Base-by-base conservation (phyloP, 139 green algal genomes). In the Axilococcus clingmanii region DNA sequence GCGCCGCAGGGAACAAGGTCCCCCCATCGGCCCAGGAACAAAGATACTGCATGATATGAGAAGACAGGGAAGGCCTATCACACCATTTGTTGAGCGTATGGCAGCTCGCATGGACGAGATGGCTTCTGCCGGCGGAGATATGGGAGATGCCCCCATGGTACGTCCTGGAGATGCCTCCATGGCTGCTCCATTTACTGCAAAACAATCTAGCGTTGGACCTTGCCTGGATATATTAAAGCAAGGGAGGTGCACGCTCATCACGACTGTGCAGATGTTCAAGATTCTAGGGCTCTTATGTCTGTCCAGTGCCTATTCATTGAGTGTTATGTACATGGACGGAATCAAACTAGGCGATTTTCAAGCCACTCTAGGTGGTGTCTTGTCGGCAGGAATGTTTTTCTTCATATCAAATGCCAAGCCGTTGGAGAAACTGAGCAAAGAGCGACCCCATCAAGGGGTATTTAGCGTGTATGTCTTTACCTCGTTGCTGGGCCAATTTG, bases 191-290 rank as follows among this genome's bases (percentile, higher is more conserved):
- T 96, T 96, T 74, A 96, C 88, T 35, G 85, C 82, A 33, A 92
- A 94, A 62, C 68, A 76, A 4, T 32, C 47, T 23, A 66, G 51
- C 22, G 81, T 95, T 14, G 59, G 70, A 59, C 87, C 88, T 0
- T 85, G 78, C 59, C 81, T 83, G 0, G 81, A 93, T 69, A 86
- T 96, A 54, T 71, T 96, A 24, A 83, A 82, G 67, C 88, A 95
- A 75, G 87, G 88, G 20, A 74, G 86, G 43, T 83, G 75, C 73
- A 95, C 88, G 19, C 69, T 96, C 42, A 86, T 95, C n/a, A 89
- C 84, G 7, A 94, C 83, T 9, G 40, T 66, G 17, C 86, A 98
- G 83, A 98, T 98, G 91, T 98, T 98, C 76, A 98, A 98, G 75
- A 96, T 98, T 68, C 75, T 98, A 64, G 91, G 91, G 12, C 77